Percentiles rank a stretch among this genome's conserved stretches.
Evolutionary conservation across 345 rosid species (phyloP).

Genomic region (Gynandropsis gynandra): DNA sequence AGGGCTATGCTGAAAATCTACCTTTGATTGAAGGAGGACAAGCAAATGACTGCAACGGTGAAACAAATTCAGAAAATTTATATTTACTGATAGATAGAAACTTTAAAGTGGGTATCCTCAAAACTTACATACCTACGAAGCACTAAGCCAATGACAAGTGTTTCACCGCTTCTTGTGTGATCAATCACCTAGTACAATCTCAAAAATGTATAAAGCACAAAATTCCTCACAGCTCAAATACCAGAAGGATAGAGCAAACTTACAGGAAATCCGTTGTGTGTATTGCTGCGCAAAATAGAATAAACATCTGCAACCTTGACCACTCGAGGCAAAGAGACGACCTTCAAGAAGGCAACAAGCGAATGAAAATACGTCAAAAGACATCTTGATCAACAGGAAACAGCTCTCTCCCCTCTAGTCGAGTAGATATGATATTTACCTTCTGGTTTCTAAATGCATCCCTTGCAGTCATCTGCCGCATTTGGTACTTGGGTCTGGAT

Average conservation of each 20-base stretch:
- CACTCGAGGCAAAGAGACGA: conserved; percentile 76
- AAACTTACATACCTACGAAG: conserved; percentile 68
- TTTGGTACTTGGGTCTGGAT: conserved; percentile 74
- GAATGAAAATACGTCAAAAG: conserved; percentile 4
- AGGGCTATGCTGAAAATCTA: conserved; percentile 96
- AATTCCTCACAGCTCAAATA: conserved; percentile 1
- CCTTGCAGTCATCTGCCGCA: conserved; percentile 72
- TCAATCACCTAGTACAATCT: conserved; percentile 61
- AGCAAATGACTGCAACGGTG: conserved; percentile 68
- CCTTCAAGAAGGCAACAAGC: conserved; percentile 40
- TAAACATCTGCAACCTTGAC: conserved; percentile 82
- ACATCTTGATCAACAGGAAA: conserved; percentile 9
- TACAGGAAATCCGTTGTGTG: conserved; percentile 95
- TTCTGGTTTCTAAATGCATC: conserved; percentile 78
- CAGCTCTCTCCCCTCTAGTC: conserved; percentile 3
- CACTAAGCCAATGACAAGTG: conserved; percentile 81
- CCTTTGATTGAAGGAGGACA: conserved; percentile 92
- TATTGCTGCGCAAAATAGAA: conserved; percentile 70
- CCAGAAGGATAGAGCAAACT: conserved; percentile 19
- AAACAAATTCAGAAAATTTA: conserved; percentile 20
- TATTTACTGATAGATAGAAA: background rate
- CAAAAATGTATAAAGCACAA: conserved; percentile 12
- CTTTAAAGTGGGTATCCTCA: conserved; percentile 11
- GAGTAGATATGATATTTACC: conserved; percentile 34
- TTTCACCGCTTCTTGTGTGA: conserved; percentile 87